Percentiles rank a stretch among this genome's conserved stretches.
Conservation (phyloP, 2,329 filamentous ascomycete species). For the Rutstroemia sp. region DNA sequence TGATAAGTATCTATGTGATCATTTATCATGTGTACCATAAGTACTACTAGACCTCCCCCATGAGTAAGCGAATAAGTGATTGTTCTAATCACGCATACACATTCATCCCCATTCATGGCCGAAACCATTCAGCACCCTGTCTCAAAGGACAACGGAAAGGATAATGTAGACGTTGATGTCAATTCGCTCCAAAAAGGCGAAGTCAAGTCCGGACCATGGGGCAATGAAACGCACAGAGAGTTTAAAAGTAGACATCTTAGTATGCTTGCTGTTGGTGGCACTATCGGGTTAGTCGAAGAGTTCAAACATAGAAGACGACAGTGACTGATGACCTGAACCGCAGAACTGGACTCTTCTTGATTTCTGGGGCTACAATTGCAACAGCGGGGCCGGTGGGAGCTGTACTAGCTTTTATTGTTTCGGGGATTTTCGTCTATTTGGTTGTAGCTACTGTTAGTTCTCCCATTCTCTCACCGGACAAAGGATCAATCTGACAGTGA, state of each 20-base stretch:
- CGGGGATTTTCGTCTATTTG: background rate
- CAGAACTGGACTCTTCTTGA: background rate
- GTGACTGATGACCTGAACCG: background rate
- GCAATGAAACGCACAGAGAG: background rate
- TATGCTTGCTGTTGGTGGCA: background rate
- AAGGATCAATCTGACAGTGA: background rate
- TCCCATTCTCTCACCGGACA: too few species aligned
- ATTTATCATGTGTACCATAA: too few species aligned
- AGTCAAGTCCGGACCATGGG: background rate
- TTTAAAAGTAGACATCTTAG: background rate
- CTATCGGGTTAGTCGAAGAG: background rate
- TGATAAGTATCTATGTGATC: too few species aligned
- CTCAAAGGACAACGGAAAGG: background rate
- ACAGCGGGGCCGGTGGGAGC: background rate
- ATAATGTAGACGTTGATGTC: background rate
- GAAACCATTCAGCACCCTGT: background rate
- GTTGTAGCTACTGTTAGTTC: slow-evolving; percentile 2
- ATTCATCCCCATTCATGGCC: background rate
- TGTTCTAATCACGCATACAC: background rate
- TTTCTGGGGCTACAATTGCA: background rate
- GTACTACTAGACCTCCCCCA: background rate
- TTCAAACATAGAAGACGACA: background rate
- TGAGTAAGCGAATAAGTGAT: background rate
- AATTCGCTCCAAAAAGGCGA: background rate
- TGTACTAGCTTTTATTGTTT: background rate